Evolutionary conservation across 345 rosid species (phyloP), one percentile per base, ranked within the genome.

Genomic region (Citrus australasica): DNA sequence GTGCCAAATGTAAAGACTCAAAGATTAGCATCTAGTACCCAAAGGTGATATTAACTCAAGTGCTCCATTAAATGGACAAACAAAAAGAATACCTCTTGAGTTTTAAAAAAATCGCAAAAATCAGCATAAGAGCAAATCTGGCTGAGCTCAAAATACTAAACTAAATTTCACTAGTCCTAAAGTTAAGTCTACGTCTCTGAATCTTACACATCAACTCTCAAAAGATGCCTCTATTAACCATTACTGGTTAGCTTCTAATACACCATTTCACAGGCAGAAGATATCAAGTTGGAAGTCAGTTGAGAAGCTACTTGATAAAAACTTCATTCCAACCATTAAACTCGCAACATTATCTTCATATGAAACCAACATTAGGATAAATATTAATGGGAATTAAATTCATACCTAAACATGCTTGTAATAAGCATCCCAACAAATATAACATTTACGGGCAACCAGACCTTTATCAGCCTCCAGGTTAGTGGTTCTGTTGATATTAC

Each of bases 321-420:
- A 16, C 24, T 37, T 56, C 58, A 53, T 22, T 74, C 67, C 33
- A 53, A 24, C 53, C 67, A 69, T 58, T 17, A 37, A 8, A 37
- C 2, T 51, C 40, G 11, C 5, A 4, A 53, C 9, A 11, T 21
- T 42, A 62, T 59, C 27, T 48, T 24, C 11, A 73, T 65, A 25
- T 27, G 40, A 61, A 82, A 69, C 17, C 21, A 79, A 33, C 8
- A 61, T 40, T 30, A 16, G 19, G 72, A 67, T 42, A 24, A 76
- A 51, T 21, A 77, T 6, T 32, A 35, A 17, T 42, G 46, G 58
- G 69, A 73, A 42, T 69, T 22, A 61, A 38, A 66, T 58, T 80
- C 87, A 64, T 91, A 96, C 99, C 99, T 96, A 85, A 94, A 96
- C 99, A 96, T 92, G 88, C 99, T 96, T 69, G 99, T 94, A 80